Evolutionary conservation across 257 asterid species (phyloP), one percentile per base, ranked within the genome.

Genomic region (Gynochthodes officinalis): DNA sequence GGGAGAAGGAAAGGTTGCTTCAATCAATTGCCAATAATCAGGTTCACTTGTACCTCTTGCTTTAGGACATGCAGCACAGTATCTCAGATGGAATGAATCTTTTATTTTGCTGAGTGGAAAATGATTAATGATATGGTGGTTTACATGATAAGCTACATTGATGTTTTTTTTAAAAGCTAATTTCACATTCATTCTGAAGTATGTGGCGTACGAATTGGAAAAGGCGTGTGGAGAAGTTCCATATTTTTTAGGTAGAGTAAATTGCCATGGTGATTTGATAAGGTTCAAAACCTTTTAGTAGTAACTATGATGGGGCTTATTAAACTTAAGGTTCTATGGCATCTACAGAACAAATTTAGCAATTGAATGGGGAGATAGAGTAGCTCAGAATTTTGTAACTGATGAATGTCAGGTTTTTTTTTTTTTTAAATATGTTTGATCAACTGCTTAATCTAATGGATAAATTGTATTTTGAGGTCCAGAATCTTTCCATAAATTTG

Each of bases 11-110:
- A 80, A 86, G 89, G 83, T 87, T 94, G 70, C 99, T 94, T 81
- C 88, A 94, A 86, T 90, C 96, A 72, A 94, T 94, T 80, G 99
- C 97, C 2, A 82, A 82, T 75, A 94, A 94, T 82, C 99, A 94
- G 97, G 99, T 91, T 73, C 27, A 37, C 66, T 74, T 19, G 11
- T 64, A 50, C 55, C 70, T 27, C 73, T 53, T 74, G 13, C 42
- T 74, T 69, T 64, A 32, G 60, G 54, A 60, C 64, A 64, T 53
- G 57, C 54, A 66, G 52, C 75, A 44, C 70, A 28, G 62, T 69
- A 23, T 71, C 68, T 70, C 23, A 25, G 43, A 50, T 42, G 59
- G 66, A 74, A 55, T 11, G 52, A 69, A 37, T 23, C 27, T n/a
- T 50, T 46, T 14, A 52, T 58, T 4, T 67, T 27, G 46, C 1